phyloP scores from a whole-genome alignment of 495 filamentous ascomycete genomes.

The Penicillium paradoxum region DNA sequence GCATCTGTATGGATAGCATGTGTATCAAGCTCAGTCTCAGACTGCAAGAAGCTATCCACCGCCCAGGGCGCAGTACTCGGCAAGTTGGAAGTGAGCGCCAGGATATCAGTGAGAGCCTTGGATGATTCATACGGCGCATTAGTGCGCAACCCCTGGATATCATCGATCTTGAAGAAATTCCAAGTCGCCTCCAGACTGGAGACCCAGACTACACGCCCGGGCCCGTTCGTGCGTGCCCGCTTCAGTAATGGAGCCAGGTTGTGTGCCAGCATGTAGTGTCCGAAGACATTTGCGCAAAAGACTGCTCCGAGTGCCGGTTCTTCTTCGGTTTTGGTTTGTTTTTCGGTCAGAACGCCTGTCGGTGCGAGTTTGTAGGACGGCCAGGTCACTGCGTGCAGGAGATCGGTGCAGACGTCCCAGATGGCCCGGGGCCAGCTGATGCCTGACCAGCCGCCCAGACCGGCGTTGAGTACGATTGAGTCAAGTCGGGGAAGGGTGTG shows the following conservation, averaged over 20 bases:
- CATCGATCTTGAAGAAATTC: conserved; percentile 53
- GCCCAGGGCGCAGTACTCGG: conserved; percentile 54
- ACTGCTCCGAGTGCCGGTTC: conserved; percentile 67
- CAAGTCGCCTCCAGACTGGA: conserved; percentile 67
- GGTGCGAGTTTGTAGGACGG: conserved; percentile 67
- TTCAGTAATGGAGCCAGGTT: conserved; percentile 68
- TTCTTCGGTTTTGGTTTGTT: conserved; percentile 23
- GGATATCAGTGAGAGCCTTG: conserved; percentile 79
- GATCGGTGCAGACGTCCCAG: conserved; percentile 58
- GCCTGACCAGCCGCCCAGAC: conserved; percentile 80
- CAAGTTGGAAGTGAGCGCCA: conserved; percentile 69
- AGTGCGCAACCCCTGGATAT: conserved; percentile 69
- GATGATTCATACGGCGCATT: conserved; percentile 69
- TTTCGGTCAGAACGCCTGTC: conserved; percentile 49
- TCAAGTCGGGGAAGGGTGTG: conserved; percentile 64
- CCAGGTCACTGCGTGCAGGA: conserved; percentile 66
- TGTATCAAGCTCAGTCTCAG: conserved; percentile 13
- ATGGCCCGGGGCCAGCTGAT: conserved; percentile 64
- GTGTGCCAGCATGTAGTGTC: conserved; percentile 87
- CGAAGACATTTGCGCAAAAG: conserved; percentile 90
- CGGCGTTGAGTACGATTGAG: conserved; percentile 79
- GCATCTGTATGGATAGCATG: neutral
- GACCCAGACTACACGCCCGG: conserved; percentile 76
- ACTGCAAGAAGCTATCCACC: conserved; percentile 46
- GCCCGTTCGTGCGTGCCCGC: conserved; percentile 38